Conservation (phyloP, 495 filamentous ascomycete genomes). For the Xylaria flabelliformis region DNA sequence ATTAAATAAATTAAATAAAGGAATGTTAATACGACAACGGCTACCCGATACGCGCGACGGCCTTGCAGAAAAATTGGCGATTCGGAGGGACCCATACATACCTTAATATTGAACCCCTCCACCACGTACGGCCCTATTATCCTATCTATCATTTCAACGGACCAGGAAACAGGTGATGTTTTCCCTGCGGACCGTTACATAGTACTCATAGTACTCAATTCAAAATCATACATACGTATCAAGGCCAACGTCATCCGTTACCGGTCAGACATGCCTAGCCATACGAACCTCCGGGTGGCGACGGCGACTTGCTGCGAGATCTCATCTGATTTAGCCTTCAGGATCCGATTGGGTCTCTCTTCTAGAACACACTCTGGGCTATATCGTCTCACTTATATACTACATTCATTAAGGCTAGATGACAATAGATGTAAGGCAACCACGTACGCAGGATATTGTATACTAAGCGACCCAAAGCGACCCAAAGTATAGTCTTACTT, state of each 20-base stretch:
- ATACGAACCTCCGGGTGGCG: slow-evolving; percentile 10
- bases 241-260: slow-evolving; percentile 3
- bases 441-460: neutral
- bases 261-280: neutral
- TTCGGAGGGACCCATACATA: neutral
- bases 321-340: slow-evolving; percentile 3
- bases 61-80: neutral
- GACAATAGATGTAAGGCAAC: neutral
- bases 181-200: neutral
- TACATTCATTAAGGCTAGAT: neutral
- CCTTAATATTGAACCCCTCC: neutral
- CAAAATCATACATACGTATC: slow-evolving; percentile 8
- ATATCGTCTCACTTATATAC: slow-evolving; percentile 4
- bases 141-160: neutral
- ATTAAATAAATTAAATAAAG: neutral
- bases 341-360: neutral
- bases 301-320: neutral
- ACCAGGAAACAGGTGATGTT: neutral
- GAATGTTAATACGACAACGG: neutral
- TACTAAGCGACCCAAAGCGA: slow-evolving; percentile 1
- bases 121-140: slow-evolving; percentile 6
- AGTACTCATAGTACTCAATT: neutral
- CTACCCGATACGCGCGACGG: neutral
- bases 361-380: slow-evolving; percentile 5
- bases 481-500: slow-evolving; percentile 8